These are phyloP conservation scores for Apiotrichum laibachii DNA, from an alignment of 1,284 basidiomycete genomes.

Conservation along the genomic window DNA sequence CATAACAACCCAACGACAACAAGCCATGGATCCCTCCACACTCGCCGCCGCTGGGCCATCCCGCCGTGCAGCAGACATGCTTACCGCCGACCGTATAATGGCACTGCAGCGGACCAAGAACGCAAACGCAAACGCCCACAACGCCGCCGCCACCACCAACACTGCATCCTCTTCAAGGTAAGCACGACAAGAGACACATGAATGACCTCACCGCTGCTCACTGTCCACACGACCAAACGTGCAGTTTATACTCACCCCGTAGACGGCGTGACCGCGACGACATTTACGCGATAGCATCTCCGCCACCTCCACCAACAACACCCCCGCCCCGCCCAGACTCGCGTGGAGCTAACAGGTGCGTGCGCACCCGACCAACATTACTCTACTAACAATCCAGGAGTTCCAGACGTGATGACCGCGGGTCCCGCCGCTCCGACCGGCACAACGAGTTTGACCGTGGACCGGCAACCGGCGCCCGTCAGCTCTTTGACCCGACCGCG, in stretches of 20 bases:
- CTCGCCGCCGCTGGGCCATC: slow-evolving; percentile 9
- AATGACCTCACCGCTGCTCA: too few species aligned
- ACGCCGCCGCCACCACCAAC: slow-evolving; percentile 16
- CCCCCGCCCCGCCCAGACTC: neutral
- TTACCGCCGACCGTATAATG: slow-evolving; percentile 24
- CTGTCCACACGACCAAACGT: neutral
- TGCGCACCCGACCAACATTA: too few species aligned
- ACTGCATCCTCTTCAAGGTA: neutral
- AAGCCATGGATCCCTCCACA: slow-evolving; percentile 11
- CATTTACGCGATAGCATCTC: neutral
- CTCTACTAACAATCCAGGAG: neutral
- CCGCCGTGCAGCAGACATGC: slow-evolving; percentile 1
- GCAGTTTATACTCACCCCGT: neutral
- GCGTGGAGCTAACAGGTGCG: slow-evolving; percentile 2
- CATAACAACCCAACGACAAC: neutral
- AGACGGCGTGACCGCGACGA: neutral
- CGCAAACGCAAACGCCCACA: slow-evolving; percentile 16
- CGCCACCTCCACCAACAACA: neutral
- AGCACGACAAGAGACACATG: too few species aligned
- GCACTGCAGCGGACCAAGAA: slow-evolving; percentile 25
- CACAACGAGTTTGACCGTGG: slow-evolving; percentile 24
- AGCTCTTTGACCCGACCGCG: slow-evolving; percentile 18
- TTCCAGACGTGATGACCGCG: slow-evolving; percentile 5
- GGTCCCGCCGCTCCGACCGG: slow-evolving; percentile 1
- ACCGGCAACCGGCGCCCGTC: slow-evolving; percentile 7